Conservation (phyloP, 352 stramenopile species). For the Phytophthora macrochlamydospora region DNA sequence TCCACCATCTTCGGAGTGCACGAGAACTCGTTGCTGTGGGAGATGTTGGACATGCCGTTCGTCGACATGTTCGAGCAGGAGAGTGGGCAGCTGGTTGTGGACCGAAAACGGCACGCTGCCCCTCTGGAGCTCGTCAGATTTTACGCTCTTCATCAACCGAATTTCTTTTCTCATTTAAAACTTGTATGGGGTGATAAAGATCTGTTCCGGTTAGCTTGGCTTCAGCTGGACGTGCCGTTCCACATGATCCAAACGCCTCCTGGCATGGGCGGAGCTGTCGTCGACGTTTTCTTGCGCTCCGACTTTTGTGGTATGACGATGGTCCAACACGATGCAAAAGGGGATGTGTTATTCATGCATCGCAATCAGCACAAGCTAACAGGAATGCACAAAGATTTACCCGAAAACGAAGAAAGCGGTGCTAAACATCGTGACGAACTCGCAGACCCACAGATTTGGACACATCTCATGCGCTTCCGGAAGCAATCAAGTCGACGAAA, state of each 20-base stretch:
- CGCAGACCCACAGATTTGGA: slow-evolving; percentile 58
- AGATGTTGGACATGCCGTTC: slow-evolving; percentile 48
- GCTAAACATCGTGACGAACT: background rate
- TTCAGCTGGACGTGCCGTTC: slow-evolving; percentile 48
- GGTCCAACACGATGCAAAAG: slow-evolving; percentile 35
- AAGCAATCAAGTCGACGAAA: slow-evolving; percentile 25
- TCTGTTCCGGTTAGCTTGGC: slow-evolving; percentile 64
- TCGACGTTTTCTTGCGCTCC: slow-evolving; percentile 17
- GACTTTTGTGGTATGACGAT: slow-evolving; percentile 62
- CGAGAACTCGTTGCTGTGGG: slow-evolving; percentile 50
- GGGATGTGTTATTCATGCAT: slow-evolving; percentile 52
- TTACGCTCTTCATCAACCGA: slow-evolving; percentile 42
- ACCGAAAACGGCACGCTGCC: slow-evolving; percentile 33
- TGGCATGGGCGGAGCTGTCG: slow-evolving; percentile 38
- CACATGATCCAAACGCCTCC: slow-evolving; percentile 59
- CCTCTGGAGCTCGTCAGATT: slow-evolving; percentile 29
- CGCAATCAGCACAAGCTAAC: slow-evolving; percentile 55
- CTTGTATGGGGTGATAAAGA: slow-evolving; percentile 41
- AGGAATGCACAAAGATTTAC: slow-evolving; percentile 5
- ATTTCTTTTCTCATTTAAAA: slow-evolving; percentile 33
- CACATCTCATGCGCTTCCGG: slow-evolving; percentile 64
- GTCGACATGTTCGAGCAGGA: slow-evolving; percentile 52
- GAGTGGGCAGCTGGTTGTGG: slow-evolving; percentile 56
- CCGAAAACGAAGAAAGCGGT: slow-evolving; percentile 9
- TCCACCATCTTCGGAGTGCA: slow-evolving; percentile 57